phyloP scores from a whole-genome alignment of 345 rosid species.

The Microthlaspi erraticum region DNA sequence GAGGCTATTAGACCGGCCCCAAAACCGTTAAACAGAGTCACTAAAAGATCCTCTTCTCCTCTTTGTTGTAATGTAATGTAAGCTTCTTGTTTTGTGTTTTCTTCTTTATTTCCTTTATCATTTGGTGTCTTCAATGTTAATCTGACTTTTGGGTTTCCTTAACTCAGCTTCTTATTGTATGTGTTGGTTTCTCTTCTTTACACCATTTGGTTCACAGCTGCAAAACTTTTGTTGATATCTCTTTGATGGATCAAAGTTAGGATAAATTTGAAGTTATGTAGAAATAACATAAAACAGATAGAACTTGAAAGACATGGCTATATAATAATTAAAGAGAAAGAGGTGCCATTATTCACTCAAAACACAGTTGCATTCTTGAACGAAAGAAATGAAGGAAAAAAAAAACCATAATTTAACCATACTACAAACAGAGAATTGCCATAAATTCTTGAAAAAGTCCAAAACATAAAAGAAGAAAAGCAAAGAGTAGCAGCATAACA shows the following conservation, averaged over 20 bases:
- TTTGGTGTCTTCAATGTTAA: conserved; percentile 9
- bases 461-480: conserved; percentile 24
- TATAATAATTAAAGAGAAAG: conserved; percentile 25
- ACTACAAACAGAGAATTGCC: conserved; percentile 23
- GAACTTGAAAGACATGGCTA: conserved; percentile 3
- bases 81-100: conserved; percentile 8
- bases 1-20: conserved; percentile 49
- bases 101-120: not conserved
- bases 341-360: conserved; percentile 32
- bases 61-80: conserved; percentile 22
- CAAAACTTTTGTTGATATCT: conserved; percentile 4
- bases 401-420: conserved; percentile 12
- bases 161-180: conserved; percentile 29
- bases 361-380: conserved; percentile 24
- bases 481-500: conserved; percentile 26
- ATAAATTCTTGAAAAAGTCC: conserved; percentile 28
- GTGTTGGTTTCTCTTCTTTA: conserved; percentile 32
- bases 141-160: conserved; percentile 25
- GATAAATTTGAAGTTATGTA: not conserved
- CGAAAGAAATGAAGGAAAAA: conserved; percentile 5
- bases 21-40: not conserved
- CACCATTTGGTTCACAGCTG: not conserved
- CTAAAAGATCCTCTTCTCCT: conserved; percentile 21
- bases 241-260: not conserved
- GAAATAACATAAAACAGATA: conserved; percentile 15